Evolutionary conservation across 2,329 filamentous ascomycete species (phyloP).

Genomic region (Xylaria hypoxylon): DNA sequence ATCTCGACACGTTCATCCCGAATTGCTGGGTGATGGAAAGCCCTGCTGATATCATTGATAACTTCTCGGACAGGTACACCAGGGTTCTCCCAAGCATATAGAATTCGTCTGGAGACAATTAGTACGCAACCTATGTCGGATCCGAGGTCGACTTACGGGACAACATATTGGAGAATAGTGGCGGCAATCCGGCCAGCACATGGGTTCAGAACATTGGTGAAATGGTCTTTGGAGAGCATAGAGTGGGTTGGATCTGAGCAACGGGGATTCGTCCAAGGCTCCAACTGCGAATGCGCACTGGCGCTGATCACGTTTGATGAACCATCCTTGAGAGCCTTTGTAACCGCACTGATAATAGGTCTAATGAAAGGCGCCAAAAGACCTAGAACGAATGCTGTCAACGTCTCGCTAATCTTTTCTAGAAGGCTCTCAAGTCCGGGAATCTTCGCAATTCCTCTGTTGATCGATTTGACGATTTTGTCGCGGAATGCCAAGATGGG

Average conservation of each 20-base stretch:
- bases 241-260: conserved; percentile 86
- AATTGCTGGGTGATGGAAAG: conserved; percentile 91
- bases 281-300: conserved; percentile 79
- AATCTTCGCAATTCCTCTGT: conserved; percentile 87
- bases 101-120: conserved; percentile 68
- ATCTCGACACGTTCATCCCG: conserved; percentile 81
- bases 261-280: conserved; percentile 80
- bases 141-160: conserved; percentile 68
- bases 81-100: conserved; percentile 94
- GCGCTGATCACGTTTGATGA: conserved; percentile 77
- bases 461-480: conserved; percentile 90
- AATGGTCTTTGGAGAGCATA: conserved; percentile 86
- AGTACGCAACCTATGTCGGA: conserved; percentile 31
- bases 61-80: conserved; percentile 86
- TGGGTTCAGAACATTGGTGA: conserved; percentile 81
- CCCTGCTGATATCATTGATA: conserved; percentile 79
- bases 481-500: conserved; percentile 95
- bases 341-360: conserved; percentile 89
- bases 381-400: conserved; percentile 92
- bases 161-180: conserved; percentile 85
- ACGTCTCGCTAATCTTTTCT: conserved; percentile 91
- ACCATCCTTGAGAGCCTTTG: conserved; percentile 85
- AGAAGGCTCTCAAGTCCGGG: conserved; percentile 91
- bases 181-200: conserved; percentile 80
- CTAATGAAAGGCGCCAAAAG: conserved; percentile 91